Conservation (phyloP, 306 rosid genomes). For the Dalbergia oliveri region DNA sequence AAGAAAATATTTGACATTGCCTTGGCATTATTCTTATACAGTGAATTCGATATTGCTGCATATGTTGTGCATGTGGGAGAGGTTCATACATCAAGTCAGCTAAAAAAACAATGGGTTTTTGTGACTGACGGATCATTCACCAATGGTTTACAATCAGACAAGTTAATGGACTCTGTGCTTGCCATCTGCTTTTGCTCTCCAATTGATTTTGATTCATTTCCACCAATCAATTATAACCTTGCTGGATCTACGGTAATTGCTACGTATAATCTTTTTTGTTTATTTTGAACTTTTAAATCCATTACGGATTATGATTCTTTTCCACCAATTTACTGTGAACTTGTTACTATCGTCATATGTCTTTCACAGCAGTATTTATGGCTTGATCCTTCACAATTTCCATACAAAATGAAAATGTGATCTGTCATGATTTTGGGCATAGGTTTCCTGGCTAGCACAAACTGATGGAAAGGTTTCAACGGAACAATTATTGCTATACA, state of each 20-base stretch:
- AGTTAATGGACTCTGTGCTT: conserved; percentile 62
- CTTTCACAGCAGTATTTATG: not conserved
- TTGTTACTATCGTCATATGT: not conserved
- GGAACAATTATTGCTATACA: not conserved
- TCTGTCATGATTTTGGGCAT: not conserved
- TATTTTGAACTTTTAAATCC: not conserved
- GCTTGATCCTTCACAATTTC: conserved; percentile 20
- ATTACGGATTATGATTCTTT: conserved; percentile 21
- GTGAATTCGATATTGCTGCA: conserved; percentile 87
- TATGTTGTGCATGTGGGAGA: conserved; percentile 82
- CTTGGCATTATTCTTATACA: conserved; percentile 41
- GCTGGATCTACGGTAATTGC: conserved; percentile 74
- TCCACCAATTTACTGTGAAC: conserved; percentile 27
- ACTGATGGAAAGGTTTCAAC: conserved; percentile 9
- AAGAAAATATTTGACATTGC: conserved; percentile 42
- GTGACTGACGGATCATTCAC: conserved; percentile 80
- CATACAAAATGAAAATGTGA: conserved; percentile 2
- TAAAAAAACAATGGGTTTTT: conserved; percentile 87
- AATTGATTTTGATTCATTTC: conserved; percentile 60
- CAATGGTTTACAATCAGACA: conserved; percentile 55
- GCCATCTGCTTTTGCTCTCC: conserved; percentile 87
- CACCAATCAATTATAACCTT: conserved; percentile 72
- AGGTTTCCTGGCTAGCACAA: not conserved
- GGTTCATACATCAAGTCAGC: conserved; percentile 60
- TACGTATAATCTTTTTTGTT: conserved; percentile 1